Conservation (phyloP, 2,329 filamentous ascomycete species). For the Hirsutella rhossiliensis region DNA sequence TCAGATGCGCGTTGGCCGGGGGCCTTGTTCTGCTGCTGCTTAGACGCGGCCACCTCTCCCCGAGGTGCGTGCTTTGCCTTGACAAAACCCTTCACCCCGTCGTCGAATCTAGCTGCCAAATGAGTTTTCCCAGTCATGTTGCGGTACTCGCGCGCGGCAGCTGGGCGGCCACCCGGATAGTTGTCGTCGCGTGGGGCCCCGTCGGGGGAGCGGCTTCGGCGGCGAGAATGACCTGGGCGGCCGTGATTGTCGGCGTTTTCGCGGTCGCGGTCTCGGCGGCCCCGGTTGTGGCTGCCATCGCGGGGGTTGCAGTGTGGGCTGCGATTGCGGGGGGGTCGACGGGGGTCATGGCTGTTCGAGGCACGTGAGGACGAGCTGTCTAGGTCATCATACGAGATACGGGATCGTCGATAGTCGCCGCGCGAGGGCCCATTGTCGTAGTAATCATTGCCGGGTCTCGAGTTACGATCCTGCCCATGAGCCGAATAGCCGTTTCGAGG, state of each 20-base stretch:
- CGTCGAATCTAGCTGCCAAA: no score
- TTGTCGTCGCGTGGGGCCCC: constrained; percentile 23
- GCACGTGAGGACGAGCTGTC: neutral
- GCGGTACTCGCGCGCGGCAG: no score
- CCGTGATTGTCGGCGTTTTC: constrained; percentile 10
- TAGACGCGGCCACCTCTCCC: no score
- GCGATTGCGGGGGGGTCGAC: constrained; percentile 3
- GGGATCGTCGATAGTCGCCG: constrained; percentile 1
- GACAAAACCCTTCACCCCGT: no score
- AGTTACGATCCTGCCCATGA: constrained; percentile 14
- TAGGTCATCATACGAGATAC: constrained; percentile 3
- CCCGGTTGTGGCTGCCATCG: neutral
- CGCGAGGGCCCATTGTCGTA: constrained; percentile 2
- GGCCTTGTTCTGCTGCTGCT: no score
- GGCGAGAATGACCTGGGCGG: constrained; percentile 41
- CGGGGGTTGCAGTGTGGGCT: constrained; percentile 23
- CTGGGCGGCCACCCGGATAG: no score
- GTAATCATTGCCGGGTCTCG: neutral
- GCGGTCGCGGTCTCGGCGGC: neutral
- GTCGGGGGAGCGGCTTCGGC: constrained; percentile 40
- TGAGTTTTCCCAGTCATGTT: no score
- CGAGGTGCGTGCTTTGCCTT: no score
- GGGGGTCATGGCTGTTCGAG: neutral
- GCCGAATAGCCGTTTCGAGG: constrained; percentile 28
- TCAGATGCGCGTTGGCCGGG: no score